phyloP scores from a whole-genome alignment of 257 asterid genomes.

The Penstemon barbatus region DNA sequence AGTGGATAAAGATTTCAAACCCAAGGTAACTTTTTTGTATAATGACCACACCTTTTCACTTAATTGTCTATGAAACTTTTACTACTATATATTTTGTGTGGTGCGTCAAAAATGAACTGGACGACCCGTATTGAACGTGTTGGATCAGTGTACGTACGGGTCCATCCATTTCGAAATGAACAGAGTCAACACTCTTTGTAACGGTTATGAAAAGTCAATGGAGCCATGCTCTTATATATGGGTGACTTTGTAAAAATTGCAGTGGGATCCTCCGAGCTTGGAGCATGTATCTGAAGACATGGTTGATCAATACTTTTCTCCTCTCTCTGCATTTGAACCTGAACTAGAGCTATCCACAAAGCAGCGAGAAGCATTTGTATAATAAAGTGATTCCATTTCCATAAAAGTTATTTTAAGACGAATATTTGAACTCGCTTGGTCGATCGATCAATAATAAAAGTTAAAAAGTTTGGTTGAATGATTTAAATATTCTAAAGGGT shows the following conservation, averaged over 20 bases:
- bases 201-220: not conserved
- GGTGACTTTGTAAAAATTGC: constrained; percentile 29
- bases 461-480: no score
- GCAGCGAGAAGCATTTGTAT: constrained; percentile 81
- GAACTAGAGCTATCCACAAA: constrained; percentile 78
- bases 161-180: not conserved
- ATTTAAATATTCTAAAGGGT: no score
- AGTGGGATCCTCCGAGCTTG: constrained; percentile 97
- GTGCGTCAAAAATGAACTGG: no score
- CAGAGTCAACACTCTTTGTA: not conserved
- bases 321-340: constrained; percentile 66
- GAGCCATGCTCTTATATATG: not conserved
- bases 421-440: no score
- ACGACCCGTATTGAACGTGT: no score
- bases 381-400: not conserved
- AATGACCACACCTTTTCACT: not conserved
- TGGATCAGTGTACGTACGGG: no score
- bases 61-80: not conserved
- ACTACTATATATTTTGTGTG: not conserved
- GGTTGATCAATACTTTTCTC: constrained; percentile 80
- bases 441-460: no score
- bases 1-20: constrained; percentile 70
- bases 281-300: constrained; percentile 77
- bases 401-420: no score
- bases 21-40: constrained; percentile 57